Conservation (phyloP, 73 alveolate species). For the Breviolum minutum region DNA sequence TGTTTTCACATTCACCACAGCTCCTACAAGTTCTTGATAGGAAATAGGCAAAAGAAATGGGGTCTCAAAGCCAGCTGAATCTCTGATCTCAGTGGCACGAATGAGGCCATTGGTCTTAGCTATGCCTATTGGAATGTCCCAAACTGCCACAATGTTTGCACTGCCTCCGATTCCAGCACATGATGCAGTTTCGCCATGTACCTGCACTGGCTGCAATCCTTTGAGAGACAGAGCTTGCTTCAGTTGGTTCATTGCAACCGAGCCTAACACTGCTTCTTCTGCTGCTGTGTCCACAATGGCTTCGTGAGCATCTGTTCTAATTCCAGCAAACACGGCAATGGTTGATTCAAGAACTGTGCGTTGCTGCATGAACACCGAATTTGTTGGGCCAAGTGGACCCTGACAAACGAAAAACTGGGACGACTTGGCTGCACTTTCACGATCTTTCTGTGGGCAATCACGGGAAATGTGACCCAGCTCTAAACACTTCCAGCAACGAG, state of each 20-base stretch:
- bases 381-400: background rate
- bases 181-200: background rate
- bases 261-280: slow-evolving; percentile 26
- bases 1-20: background rate
- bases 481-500: background rate
- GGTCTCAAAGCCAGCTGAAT: background rate
- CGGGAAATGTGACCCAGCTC: slow-evolving; percentile 1
- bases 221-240: background rate
- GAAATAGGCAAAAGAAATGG: background rate
- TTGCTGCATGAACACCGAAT: too few species aligned
- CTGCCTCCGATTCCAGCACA: background rate
- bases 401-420: slow-evolving; percentile 10
- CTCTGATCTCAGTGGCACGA: background rate
- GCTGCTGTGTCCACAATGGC: slow-evolving; percentile 44
- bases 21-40: background rate
- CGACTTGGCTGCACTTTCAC: background rate
- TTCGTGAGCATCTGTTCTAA: background rate
- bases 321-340: background rate
- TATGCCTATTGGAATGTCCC: background rate
- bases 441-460: background rate
- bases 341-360: background rate
- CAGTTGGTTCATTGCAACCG: background rate
- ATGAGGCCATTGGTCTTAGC: background rate
- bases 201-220: background rate
- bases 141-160: background rate